A percentile compares a stretch with the other conserved stretches of the same genome.
These are phyloP conservation scores for Vitis cinerea DNA, from an alignment of 164 flowering plant species.

Conservation along the genomic window DNA sequence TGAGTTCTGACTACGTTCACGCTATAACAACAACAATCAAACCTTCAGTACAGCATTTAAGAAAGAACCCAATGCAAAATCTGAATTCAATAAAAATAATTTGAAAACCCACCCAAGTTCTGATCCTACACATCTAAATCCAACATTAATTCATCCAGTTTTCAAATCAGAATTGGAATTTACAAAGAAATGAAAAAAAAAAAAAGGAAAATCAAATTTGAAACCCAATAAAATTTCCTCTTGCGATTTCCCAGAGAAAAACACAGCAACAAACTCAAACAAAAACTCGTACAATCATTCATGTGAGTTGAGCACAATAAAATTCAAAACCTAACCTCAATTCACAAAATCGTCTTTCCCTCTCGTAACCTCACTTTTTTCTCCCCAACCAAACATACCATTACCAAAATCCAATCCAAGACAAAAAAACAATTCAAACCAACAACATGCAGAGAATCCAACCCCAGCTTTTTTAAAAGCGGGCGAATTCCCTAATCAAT, in stretches of 20 bases:
- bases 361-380: neutral
- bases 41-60: constrained; percentile 2
- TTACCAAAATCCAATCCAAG: neutral
- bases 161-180: neutral
- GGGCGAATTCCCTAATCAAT: neutral
- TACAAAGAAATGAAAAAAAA: neutral
- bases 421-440: neutral
- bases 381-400: neutral
- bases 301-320: neutral
- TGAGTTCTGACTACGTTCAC: constrained; percentile 1
- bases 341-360: neutral
- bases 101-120: neutral
- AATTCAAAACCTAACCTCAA: neutral
- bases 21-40: constrained; percentile 4
- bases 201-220: neutral
- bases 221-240: neutral
- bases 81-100: neutral
- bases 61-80: constrained; percentile 8
- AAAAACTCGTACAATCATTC: neutral
- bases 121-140: neutral
- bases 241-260: neutral
- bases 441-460: no score
- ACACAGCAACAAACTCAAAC: neutral
- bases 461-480: neutral
- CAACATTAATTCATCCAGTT: neutral